phyloP scores from a whole-genome alignment of 2,329 filamentous ascomycete genomes.

The Sclerotinia subarctica region DNA sequence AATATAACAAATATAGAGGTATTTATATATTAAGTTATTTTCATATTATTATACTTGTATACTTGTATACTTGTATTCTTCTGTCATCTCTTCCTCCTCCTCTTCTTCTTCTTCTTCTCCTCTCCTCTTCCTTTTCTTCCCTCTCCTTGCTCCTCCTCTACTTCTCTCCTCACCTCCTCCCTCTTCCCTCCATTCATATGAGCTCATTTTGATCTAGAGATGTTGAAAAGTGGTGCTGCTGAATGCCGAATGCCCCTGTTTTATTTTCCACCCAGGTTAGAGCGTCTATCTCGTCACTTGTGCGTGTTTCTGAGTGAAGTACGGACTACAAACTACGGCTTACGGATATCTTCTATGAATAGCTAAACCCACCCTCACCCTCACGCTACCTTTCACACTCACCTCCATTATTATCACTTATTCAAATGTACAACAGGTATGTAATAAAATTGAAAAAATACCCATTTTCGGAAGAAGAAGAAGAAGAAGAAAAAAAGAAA shows the following conservation, averaged over 20 bases:
- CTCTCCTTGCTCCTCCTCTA: not conserved
- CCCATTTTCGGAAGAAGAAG: not conserved
- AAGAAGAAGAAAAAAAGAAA: not conserved
- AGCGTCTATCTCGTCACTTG: slow-evolving; percentile 13
- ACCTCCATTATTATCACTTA: slow-evolving; percentile 5
- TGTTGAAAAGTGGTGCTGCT: slow-evolving; percentile 7
- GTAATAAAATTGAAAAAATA: not conserved
- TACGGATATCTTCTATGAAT: not conserved
- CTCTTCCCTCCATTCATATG: not conserved
- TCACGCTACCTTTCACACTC: not conserved
- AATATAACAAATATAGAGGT: too few species aligned
- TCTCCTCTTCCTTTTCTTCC: too few species aligned
- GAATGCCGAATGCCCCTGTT: slow-evolving; percentile 7
- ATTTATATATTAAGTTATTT: too few species aligned
- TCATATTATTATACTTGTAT: not conserved
- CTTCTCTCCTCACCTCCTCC: too few species aligned
- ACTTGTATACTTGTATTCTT: not conserved
- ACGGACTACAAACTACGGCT: not conserved
- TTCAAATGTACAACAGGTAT: not conserved
- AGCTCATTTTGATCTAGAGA: not conserved
- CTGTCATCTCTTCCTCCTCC: not conserved
- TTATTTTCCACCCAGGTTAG: slow-evolving; percentile 14
- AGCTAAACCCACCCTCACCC: not conserved
- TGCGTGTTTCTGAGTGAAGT: not conserved
- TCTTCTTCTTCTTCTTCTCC: too few species aligned